Conservation (phyloP, 495 filamentous ascomycete species). For the Staphylotrichum longicolle region DNA sequence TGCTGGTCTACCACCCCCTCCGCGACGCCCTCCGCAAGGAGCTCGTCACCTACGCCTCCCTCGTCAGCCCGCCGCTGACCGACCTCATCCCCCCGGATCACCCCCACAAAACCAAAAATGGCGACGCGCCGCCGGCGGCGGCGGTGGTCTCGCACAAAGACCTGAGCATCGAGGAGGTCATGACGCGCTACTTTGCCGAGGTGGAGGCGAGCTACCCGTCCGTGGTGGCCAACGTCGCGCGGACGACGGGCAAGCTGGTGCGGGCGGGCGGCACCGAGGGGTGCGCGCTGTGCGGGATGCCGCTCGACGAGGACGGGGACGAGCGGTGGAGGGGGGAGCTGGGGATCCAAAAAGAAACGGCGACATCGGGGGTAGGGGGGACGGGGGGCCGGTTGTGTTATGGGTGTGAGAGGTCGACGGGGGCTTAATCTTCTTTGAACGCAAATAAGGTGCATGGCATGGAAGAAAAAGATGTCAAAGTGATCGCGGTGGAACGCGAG, state of each 20-base stretch:
- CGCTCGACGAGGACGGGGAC: conserved; percentile 47
- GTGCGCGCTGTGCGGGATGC: conserved; percentile 54
- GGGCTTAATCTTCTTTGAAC: conserved; percentile 26
- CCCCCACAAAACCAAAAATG: neutral
- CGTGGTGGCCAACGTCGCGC: conserved; percentile 90
- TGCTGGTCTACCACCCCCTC: conserved; percentile 42
- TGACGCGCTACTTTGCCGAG: conserved; percentile 81
- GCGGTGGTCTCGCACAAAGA: conserved; percentile 64
- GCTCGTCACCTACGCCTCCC: conserved; percentile 58
- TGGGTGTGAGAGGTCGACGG: conserved; percentile 51
- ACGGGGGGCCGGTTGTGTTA: conserved; percentile 44
- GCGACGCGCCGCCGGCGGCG: conserved; percentile 25
- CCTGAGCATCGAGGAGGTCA: conserved; percentile 85
- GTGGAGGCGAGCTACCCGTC: conserved; percentile 87
- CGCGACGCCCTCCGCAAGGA: conserved; percentile 83
- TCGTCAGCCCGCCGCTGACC: conserved; percentile 40
- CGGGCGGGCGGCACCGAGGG: conserved; percentile 21
- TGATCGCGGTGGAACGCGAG: neutral
- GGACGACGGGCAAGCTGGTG: conserved; percentile 76
- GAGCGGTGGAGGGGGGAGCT: conserved; percentile 52
- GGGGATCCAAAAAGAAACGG: conserved; percentile 21
- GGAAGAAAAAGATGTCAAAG: neutral
- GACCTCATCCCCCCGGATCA: conserved; percentile 17
- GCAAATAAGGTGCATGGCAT: neutral
- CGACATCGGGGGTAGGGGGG: conserved; percentile 14